phyloP scores from a whole-genome alignment of 2,329 filamentous ascomycete genomes.

The Penicillium oxalicum region DNA sequence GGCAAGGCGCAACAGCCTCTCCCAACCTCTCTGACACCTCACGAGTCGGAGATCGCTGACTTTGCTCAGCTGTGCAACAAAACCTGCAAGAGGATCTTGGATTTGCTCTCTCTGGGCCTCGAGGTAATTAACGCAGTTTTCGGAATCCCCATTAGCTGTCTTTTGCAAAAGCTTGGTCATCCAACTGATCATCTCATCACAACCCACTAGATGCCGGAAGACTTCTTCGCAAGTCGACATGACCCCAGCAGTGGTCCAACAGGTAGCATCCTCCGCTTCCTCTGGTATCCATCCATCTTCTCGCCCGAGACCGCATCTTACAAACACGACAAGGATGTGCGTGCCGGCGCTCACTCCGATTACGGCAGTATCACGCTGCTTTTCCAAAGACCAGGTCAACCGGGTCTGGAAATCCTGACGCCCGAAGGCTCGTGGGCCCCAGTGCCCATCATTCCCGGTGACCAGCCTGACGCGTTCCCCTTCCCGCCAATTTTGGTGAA shows the following conservation, averaged over 20 bases:
- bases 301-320: conserved; percentile 41
- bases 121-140: conserved; percentile 41
- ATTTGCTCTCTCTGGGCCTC: conserved; percentile 72
- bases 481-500: conserved; percentile 67
- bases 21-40: conserved; percentile 55
- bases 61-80: conserved; percentile 68
- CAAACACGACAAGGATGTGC: conserved; percentile 57
- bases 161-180: too few species aligned
- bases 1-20: conserved; percentile 71
- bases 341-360: conserved; percentile 88
- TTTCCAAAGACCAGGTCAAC: conserved; percentile 78
- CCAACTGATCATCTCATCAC: neutral
- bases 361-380: conserved; percentile 67
- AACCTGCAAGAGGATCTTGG: conserved; percentile 67
- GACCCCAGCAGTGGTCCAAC: conserved; percentile 46
- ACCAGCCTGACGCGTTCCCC: conserved; percentile 36
- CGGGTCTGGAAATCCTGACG: conserved; percentile 76
- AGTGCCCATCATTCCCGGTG: conserved; percentile 58
- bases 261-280: conserved; percentile 60
- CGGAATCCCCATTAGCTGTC: too few species aligned
- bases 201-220: conserved; percentile 34
- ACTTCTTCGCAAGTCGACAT: conserved; percentile 60
- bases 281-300: conserved; percentile 62
- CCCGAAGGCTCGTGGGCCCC: conserved; percentile 54
- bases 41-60: conserved; percentile 55